These are phyloP conservation scores for Aspergillus phoenicis DNA, from an alignment of 2,329 filamentous ascomycete species.

Conservation along the genomic window DNA sequence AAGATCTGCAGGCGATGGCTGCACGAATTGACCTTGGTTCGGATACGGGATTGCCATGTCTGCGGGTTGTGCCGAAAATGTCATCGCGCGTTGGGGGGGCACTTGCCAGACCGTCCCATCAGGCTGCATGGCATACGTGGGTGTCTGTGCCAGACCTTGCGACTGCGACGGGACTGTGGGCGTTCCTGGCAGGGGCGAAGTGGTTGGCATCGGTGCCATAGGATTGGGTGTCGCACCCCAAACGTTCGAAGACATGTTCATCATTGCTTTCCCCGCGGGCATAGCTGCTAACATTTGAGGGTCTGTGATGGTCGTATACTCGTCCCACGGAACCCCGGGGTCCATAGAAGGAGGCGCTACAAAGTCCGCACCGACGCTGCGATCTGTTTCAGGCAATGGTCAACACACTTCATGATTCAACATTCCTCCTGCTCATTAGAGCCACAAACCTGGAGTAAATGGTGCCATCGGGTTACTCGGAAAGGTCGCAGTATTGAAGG, in stretches of 20 bases:
- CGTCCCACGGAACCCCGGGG: conserved; percentile 41
- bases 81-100: conserved; percentile 36
- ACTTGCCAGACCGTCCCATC: conserved; percentile 42
- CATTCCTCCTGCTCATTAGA: neutral
- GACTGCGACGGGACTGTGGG: conserved; percentile 36
- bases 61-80: conserved; percentile 33
- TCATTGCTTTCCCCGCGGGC: conserved; percentile 36
- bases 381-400: conserved; percentile 27
- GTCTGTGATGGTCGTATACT: conserved; percentile 40
- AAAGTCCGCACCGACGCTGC: conserved; percentile 33
- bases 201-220: conserved; percentile 31
- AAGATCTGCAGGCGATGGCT: conserved; percentile 34
- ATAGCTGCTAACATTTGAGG: conserved; percentile 39
- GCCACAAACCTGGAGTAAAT: conserved; percentile 40
- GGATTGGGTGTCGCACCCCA: conserved; percentile 35
- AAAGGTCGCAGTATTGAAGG: conserved; percentile 36
- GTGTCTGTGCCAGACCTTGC: conserved; percentile 32
- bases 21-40: conserved; percentile 33
- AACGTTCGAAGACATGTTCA: conserved; percentile 35
- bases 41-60: conserved; percentile 31
- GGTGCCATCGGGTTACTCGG: conserved; percentile 36
- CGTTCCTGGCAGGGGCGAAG: conserved; percentile 32
- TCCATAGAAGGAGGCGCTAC: conserved; percentile 36
- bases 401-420: conserved; percentile 7
- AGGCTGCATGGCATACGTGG: conserved; percentile 38